Evolutionary conservation across 2,329 filamentous ascomycete genomes (phyloP).

Genomic region (Trichoderma sp.): DNA sequence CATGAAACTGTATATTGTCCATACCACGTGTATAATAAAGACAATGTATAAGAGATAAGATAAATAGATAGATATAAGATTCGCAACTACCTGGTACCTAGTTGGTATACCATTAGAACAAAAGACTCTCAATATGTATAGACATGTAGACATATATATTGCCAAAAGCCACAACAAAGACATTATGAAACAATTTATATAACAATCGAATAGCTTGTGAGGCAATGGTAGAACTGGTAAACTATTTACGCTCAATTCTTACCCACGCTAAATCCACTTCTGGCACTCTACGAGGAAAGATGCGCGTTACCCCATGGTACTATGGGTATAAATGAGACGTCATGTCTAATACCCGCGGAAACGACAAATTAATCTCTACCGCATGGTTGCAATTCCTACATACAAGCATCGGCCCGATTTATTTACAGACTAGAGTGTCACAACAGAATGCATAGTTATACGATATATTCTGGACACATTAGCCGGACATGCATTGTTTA

Average conservation of each 20-base stretch:
- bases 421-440: not conserved
- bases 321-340: not conserved
- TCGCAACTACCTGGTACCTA: no score
- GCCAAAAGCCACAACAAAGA: not conserved
- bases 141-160: no score
- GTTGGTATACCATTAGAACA: no score
- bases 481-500: not conserved
- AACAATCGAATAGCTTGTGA: not conserved
- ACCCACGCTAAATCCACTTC: not conserved
- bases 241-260: not conserved
- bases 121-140: no score
- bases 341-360: not conserved
- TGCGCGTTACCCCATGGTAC: not conserved
- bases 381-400: not conserved
- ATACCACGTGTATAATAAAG: no score
- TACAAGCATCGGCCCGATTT: not conserved
- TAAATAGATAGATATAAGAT: fast-evolving
- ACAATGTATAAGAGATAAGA: no score
- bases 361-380: not conserved
- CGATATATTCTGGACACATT: not conserved
- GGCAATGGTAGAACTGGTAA: not conserved
- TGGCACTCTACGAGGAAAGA: not conserved
- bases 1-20: no score
- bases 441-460: not conserved
- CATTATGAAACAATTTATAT: not conserved